These are phyloP conservation scores for Sphaerulina populicola DNA, from an alignment of 2,329 filamentous ascomycete genomes.

Conservation along the genomic window DNA sequence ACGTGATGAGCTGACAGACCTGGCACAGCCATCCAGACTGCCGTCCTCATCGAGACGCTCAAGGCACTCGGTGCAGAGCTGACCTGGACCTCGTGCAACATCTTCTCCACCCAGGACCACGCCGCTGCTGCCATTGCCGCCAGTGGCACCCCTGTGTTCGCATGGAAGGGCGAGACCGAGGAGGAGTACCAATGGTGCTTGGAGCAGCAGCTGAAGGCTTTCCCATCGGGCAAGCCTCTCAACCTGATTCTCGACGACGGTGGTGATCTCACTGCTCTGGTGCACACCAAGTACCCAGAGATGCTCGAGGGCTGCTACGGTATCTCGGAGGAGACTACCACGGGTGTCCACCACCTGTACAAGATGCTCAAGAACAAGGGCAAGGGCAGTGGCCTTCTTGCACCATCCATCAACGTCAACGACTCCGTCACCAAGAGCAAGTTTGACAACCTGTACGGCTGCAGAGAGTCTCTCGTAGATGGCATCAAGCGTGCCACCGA, in stretches of 20 bases:
- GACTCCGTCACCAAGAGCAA: slow-evolving; percentile 99
- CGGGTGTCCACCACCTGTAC: slow-evolving; percentile 98
- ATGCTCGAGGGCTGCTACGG: slow-evolving; percentile 97
- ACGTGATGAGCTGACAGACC: slow-evolving; percentile 12
- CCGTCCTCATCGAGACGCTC: slow-evolving; percentile 97
- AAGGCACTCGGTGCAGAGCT: slow-evolving; percentile 91
- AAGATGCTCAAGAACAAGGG: slow-evolving; percentile 80
- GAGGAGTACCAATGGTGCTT: slow-evolving; percentile 99
- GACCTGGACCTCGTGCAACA: slow-evolving; percentile 99
- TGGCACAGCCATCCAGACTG: slow-evolving; percentile 78
- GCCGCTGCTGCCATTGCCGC: slow-evolving; percentile 96
- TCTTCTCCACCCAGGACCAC: slow-evolving; percentile 99
- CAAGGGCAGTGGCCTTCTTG: slow-evolving; percentile 63
- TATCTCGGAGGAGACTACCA: slow-evolving; percentile 99
- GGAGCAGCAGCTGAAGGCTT: slow-evolving; percentile 93
- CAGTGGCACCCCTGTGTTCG: slow-evolving; percentile 78
- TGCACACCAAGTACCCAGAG: slow-evolving; percentile 98
- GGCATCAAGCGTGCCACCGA: slow-evolving; percentile 99
- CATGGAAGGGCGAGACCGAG: slow-evolving; percentile 89
- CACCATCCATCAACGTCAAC: slow-evolving; percentile 98
- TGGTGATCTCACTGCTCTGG: slow-evolving; percentile 90
- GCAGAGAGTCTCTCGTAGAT: slow-evolving; percentile 96
- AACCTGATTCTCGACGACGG: slow-evolving; percentile 99
- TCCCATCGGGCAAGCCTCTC: slow-evolving; percentile 93
- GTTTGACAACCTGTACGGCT: slow-evolving; percentile 99